A percentile compares a stretch with the other conserved stretches of the same genome.
phyloP scores from a whole-genome alignment of 2,329 filamentous ascomycete genomes.

The Calonectria crousiana region DNA sequence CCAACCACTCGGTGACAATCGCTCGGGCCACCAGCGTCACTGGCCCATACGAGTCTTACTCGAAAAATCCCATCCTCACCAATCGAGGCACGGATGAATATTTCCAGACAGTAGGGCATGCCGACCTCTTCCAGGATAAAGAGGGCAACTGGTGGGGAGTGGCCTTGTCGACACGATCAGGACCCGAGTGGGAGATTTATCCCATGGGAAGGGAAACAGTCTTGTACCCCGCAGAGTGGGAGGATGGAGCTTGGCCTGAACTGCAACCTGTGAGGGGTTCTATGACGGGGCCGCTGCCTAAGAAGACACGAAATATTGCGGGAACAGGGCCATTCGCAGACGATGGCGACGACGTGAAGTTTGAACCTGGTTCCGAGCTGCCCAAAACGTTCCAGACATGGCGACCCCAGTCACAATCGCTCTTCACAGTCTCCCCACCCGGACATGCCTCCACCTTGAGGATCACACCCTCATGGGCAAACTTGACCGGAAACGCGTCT shows the following conservation, averaged over 20 bases:
- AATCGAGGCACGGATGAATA: slow-evolving; percentile 52
- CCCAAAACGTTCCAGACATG: slow-evolving; percentile 1
- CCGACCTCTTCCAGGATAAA: slow-evolving; percentile 57
- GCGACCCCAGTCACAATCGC: slow-evolving; percentile 54
- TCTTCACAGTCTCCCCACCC: slow-evolving; percentile 59
- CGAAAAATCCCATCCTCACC: slow-evolving; percentile 59
- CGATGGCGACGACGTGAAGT: neutral
- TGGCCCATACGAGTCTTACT: slow-evolving; percentile 57
- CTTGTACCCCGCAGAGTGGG: slow-evolving; percentile 61
- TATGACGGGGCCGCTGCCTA: slow-evolving; percentile 48
- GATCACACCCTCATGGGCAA: slow-evolving; percentile 61
- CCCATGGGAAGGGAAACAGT: slow-evolving; percentile 68
- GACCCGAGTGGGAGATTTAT: slow-evolving; percentile 55
- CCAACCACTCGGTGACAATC: slow-evolving; percentile 56
- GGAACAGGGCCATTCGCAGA: slow-evolving; percentile 4
- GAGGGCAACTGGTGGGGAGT: slow-evolving; percentile 60
- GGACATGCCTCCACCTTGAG: slow-evolving; percentile 50
- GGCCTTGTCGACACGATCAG: slow-evolving; percentile 56
- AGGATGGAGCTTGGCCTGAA: slow-evolving; percentile 60
- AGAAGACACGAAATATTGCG: neutral
- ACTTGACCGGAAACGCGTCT: slow-evolving; percentile 58
- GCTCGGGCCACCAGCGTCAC: slow-evolving; percentile 53
- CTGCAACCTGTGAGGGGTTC: slow-evolving; percentile 38
- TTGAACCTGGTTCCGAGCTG: neutral
- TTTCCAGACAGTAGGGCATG: slow-evolving; percentile 59